Percentiles rank a stretch among this genome's conserved stretches.
These are phyloP conservation scores for Lachnellula hyalina DNA, from an alignment of 2,329 filamentous ascomycete species.

Conservation along the genomic window DNA sequence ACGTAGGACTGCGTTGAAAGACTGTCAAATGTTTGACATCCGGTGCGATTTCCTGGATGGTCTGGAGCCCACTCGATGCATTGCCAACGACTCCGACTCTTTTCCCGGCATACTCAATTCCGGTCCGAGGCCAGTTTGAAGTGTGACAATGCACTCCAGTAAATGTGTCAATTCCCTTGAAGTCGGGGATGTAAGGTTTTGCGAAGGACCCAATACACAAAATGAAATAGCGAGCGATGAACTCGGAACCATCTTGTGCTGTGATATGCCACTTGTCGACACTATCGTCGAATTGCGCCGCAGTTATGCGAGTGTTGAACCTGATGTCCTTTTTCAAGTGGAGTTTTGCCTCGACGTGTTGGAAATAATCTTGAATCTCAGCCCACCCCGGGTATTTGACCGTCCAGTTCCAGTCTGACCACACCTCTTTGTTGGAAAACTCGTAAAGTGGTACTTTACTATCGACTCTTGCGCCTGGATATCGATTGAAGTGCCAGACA, in stretches of 20 bases:
- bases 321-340: constrained; percentile 42
- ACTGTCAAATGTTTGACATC: constrained; percentile 38
- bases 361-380: constrained; percentile 53
- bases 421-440: constrained; percentile 32
- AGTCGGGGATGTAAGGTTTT: constrained; percentile 21
- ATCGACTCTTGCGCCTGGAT: constrained; percentile 25
- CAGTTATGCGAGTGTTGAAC: constrained; percentile 11
- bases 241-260: constrained; percentile 9
- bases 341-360: constrained; percentile 52
- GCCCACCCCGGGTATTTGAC: constrained; percentile 46
- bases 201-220: constrained; percentile 24
- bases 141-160: constrained; percentile 16
- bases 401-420: constrained; percentile 52
- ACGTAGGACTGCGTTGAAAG: constrained; percentile 56
- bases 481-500: constrained; percentile 14
- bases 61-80: constrained; percentile 25
- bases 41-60: constrained; percentile 23
- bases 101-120: constrained; percentile 44
- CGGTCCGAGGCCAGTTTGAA: constrained; percentile 25
- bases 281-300: constrained; percentile 8
- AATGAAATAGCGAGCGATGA: constrained; percentile 19
- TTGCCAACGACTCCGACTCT: constrained; percentile 50
- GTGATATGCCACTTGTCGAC: constrained; percentile 13
- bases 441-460: constrained; percentile 16
- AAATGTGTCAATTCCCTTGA: constrained; percentile 24